A percentile compares a stretch with the other conserved stretches of the same genome.
Evolutionary conservation across 805 yeast species (phyloP).

Genomic region (Pichia scutulata): DNA sequence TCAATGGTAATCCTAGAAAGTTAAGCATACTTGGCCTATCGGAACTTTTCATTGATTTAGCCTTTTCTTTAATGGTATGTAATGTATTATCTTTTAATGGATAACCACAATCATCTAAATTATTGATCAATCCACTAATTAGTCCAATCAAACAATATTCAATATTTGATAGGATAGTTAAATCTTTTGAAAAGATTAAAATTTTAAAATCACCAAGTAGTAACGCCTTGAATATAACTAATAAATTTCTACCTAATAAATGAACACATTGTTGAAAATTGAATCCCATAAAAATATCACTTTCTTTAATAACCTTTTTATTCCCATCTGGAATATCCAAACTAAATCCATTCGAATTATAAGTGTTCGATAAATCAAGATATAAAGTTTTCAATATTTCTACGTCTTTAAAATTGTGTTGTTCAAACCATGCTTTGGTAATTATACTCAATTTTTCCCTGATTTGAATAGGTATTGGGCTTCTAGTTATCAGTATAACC

Average conservation of each 20-base stretch:
- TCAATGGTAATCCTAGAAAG: constrained; percentile 84
- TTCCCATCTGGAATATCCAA: constrained; percentile 23
- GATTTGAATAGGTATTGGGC: constrained; percentile 83
- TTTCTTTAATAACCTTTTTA: constrained; percentile 35
- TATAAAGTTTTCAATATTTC: constrained; percentile 60
- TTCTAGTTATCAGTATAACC: constrained; percentile 69
- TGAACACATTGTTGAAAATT: constrained; percentile 58
- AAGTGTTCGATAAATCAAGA: constrained; percentile 49
- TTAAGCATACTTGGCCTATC: constrained; percentile 69
- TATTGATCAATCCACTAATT: constrained; percentile 70
- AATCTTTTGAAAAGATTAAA: constrained; percentile 68
- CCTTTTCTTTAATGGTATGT: constrained; percentile 42
- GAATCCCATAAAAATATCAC: constrained; percentile 66
- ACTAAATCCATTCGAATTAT: constrained; percentile 23
- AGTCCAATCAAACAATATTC: constrained; percentile 80
- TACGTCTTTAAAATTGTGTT: constrained; percentile 66
- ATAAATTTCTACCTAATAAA: constrained; percentile 48
- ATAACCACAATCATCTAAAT: constrained; percentile 71
- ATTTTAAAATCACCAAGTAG: constrained; percentile 61
- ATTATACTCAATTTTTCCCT: constrained; percentile 86
- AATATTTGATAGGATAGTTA: constrained; percentile 71
- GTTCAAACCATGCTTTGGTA: constrained; percentile 79
- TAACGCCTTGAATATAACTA: constrained; percentile 69
- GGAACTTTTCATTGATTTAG: constrained; percentile 65
- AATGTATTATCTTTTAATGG: constrained; percentile 49